These are phyloP conservation scores for Pulveroboletus sp. DNA, from an alignment of 768 basidiomycete species.

Conservation along the genomic window DNA sequence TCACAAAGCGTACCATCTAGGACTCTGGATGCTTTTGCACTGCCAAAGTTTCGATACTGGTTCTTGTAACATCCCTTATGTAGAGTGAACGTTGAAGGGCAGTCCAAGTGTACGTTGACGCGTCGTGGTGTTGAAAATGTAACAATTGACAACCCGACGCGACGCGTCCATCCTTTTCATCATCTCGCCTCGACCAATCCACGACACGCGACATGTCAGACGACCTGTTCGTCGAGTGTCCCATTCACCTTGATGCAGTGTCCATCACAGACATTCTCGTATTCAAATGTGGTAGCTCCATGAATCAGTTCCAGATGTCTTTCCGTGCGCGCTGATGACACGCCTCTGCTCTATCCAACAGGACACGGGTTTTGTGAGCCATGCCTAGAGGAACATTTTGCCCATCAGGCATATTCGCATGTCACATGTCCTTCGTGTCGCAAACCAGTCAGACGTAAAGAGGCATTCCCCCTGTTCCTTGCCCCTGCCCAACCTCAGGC, in stretches of 20 bases:
- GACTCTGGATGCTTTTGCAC: too few species aligned
- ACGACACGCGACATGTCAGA: conserved; percentile 10
- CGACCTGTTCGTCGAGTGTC: conserved; percentile 28
- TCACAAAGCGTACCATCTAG: too few species aligned
- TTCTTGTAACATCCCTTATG: too few species aligned
- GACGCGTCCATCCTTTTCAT: neutral
- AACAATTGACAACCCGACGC: neutral
- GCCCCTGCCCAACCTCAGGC: conserved; percentile 17
- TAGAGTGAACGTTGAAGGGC: too few species aligned
- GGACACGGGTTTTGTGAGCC: conserved; percentile 33
- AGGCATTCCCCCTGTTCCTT: conserved; percentile 28
- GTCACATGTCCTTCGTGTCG: conserved; percentile 30
- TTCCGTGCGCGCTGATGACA: conserved; percentile 9
- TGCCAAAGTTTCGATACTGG: too few species aligned
- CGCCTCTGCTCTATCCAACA: conserved; percentile 13
- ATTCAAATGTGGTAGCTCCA: conserved; percentile 30
- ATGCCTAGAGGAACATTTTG: conserved; percentile 24
- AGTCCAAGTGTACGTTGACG: too few species aligned
- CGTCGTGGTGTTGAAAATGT: too few species aligned
- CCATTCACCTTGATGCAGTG: conserved; percentile 31
- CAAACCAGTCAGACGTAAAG: conserved; percentile 25
- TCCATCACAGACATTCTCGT: conserved; percentile 25
- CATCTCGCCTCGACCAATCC: neutral
- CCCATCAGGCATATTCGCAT: conserved; percentile 6
- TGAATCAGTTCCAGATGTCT: conserved; percentile 1